phyloP scores from a whole-genome alignment of 2,329 filamentous ascomycete genomes.

The Ceratocystis diversiconidia region DNA sequence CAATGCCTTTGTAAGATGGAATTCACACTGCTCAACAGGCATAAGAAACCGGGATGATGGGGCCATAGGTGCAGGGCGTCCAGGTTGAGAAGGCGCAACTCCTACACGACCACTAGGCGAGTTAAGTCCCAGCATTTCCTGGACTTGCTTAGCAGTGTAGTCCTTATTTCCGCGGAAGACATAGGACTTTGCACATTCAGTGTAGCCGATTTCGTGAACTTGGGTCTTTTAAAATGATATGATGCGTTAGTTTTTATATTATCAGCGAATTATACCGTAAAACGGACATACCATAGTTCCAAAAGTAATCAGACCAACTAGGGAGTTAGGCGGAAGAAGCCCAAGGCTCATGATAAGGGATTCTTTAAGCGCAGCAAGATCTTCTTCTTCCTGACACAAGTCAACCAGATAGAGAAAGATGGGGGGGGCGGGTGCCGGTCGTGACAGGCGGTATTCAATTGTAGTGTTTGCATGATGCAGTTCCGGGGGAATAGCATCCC shows the following conservation, averaged over 20 bases:
- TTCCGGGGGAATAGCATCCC: conserved; percentile 69
- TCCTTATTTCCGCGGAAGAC: conserved; percentile 98
- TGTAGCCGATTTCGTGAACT: conserved; percentile 96
- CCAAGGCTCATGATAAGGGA: conserved; percentile 76
- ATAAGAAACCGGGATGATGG: conserved; percentile 82
- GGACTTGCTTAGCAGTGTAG: conserved; percentile 95
- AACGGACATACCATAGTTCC: conserved; percentile 67
- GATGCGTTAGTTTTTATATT: conserved; percentile 20
- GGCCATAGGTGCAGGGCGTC: conserved; percentile 59
- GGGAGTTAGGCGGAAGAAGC: conserved; percentile 63
- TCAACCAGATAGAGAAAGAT: conserved; percentile 83
- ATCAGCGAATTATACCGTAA: neutral
- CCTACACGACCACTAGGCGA: conserved; percentile 57
- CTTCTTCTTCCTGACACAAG: conserved; percentile 78
- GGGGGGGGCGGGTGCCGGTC: conserved; percentile 70
- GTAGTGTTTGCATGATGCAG: conserved; percentile 70
- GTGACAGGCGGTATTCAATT: conserved; percentile 73
- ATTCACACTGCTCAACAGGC: conserved; percentile 89
- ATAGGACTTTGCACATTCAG: conserved; percentile 95
- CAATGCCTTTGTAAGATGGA: conserved; percentile 88
- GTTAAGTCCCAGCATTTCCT: conserved; percentile 89
- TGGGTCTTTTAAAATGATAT: conserved; percentile 45
- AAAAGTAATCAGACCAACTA: conserved; percentile 73
- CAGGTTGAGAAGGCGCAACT: conserved; percentile 59
- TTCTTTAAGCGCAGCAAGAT: conserved; percentile 68